phyloP scores from a whole-genome alignment of 148 eudicot genomes.

The Camellia japonica region DNA sequence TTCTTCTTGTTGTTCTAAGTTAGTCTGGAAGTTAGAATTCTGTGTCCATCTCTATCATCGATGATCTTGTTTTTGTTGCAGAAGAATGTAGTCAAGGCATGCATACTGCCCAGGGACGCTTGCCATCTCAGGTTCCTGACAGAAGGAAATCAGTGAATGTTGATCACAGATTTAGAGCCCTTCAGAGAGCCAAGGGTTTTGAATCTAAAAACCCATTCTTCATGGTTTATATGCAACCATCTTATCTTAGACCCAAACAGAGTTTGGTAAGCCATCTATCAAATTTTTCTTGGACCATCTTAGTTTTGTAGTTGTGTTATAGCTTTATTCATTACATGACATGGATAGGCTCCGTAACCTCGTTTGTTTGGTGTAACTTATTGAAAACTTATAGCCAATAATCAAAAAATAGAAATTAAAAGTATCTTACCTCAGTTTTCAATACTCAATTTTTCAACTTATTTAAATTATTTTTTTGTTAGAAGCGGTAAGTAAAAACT shows the following conservation, averaged over 20 bases:
- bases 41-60: too few species aligned
- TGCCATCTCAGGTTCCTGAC: neutral
- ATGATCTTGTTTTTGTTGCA: neutral
- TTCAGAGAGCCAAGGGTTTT: slow-evolving; percentile 18
- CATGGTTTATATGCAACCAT: slow-evolving; percentile 11
- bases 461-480: too few species aligned
- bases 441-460: too few species aligned
- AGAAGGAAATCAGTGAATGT: neutral
- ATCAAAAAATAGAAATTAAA: too few species aligned
- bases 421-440: too few species aligned
- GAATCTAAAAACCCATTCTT: slow-evolving; percentile 24
- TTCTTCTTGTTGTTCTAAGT: neutral
- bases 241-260: neutral
- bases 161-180: neutral
- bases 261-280: slow-evolving; percentile 23
- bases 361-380: too few species aligned
- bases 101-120: neutral
- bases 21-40: too few species aligned
- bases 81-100: neutral
- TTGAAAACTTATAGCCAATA: too few species aligned
- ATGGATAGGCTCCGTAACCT: too few species aligned
- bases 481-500: too few species aligned
- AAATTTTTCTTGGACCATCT: neutral
- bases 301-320: too few species aligned
- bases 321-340: neutral